These are phyloP conservation scores for Cajanus cajan DNA, from an alignment of 306 rosid species.

Conservation along the genomic window DNA sequence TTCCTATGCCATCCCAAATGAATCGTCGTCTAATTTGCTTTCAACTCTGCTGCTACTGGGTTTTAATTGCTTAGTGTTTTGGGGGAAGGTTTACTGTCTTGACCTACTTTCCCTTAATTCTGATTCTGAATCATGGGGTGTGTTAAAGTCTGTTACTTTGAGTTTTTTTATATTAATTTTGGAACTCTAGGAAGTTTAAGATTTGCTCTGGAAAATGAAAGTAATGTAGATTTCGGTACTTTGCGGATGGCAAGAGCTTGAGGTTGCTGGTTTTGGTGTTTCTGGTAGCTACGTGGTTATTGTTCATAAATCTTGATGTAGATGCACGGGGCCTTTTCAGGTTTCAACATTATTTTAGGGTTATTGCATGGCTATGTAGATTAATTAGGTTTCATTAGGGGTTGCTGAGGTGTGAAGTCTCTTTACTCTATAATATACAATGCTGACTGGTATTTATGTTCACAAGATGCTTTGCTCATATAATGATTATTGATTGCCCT, in stretches of 20 bases:
- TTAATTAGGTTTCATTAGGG: neutral
- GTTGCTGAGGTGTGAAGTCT: neutral
- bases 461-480: neutral
- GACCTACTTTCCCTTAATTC: neutral
- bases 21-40: neutral
- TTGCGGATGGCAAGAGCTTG: neutral
- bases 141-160: neutral
- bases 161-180: conserved; percentile 2
- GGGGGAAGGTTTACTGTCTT: neutral
- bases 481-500: neutral
- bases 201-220: neutral
- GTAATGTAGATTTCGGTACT: neutral
- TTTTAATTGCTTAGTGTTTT: neutral
- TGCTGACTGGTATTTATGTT: neutral
- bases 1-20: neutral
- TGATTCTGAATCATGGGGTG: conserved; percentile 13
- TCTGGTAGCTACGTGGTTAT: neutral
- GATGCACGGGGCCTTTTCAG: neutral
- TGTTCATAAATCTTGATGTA: neutral
- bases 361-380: neutral
- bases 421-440: neutral
- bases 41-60: neutral
- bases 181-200: neutral
- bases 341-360: neutral
- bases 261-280: neutral